These are phyloP conservation scores for Pseudogymnoascus sp. DNA, from an alignment of 2,329 filamentous ascomycete species.

Conservation along the genomic window DNA sequence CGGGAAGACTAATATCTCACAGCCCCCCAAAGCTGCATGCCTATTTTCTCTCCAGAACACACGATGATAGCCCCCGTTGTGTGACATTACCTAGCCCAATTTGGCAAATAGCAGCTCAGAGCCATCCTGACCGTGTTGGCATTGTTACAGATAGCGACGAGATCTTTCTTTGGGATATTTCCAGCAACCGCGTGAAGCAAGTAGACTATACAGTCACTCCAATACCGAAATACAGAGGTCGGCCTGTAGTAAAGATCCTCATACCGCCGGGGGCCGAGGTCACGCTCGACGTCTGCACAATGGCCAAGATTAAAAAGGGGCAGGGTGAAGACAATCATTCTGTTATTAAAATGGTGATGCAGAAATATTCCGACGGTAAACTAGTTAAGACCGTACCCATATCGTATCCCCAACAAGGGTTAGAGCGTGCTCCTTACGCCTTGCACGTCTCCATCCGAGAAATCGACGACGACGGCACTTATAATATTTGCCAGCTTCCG, in stretches of 20 bases:
- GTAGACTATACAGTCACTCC: background rate
- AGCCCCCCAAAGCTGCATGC: background rate
- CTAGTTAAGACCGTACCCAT: background rate
- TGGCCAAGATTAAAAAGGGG: background rate
- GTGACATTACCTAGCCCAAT: background rate
- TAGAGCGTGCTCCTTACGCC: background rate
- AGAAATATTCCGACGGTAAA: slow-evolving; percentile 3
- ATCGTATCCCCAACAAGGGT: background rate
- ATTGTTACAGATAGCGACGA: background rate
- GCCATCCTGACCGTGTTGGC: background rate
- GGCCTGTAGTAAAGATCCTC: background rate
- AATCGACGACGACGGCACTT: slow-evolving; percentile 10
- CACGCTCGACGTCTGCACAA: background rate
- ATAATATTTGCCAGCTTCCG: background rate
- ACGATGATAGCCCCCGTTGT: background rate
- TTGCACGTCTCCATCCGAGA: background rate
- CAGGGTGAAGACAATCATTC: background rate
- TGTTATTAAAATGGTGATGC: background rate
- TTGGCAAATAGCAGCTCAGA: background rate
- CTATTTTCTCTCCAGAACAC: background rate
- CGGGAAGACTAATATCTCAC: background rate
- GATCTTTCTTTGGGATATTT: slow-evolving; percentile 9
- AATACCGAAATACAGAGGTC: background rate
- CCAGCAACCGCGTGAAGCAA: background rate
- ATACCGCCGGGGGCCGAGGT: background rate